Conservation (phyloP, 768 basidiomycete species). For the Lactarius evosmus region DNA sequence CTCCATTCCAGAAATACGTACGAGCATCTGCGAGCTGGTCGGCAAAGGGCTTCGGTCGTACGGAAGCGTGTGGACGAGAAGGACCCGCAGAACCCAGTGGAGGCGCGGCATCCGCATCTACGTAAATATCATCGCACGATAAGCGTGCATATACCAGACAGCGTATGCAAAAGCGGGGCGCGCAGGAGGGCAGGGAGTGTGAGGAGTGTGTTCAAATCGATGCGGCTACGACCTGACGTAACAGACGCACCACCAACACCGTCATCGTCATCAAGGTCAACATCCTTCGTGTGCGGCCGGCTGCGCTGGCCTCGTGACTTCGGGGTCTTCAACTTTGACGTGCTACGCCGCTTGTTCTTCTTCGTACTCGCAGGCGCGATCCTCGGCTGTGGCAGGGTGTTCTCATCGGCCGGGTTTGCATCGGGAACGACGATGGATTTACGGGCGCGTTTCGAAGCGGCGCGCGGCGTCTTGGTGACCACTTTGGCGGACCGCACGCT, state of each 20-base stretch:
- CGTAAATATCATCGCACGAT: background rate
- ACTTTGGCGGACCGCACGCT: background rate
- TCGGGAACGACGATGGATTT: background rate
- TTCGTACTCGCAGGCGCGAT: background rate
- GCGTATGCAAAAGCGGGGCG: background rate
- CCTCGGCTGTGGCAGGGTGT: background rate
- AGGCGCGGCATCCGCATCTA: background rate
- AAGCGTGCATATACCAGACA: background rate
- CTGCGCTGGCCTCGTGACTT: background rate
- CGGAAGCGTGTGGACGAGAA: background rate
- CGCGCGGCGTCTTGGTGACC: conserved; percentile 5
- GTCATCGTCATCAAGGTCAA: background rate
- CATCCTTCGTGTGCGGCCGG: background rate
- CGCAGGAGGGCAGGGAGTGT: background rate
- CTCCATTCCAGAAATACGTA: background rate
- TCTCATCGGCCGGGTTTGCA: background rate
- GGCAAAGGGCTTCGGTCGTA: background rate
- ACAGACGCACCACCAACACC: conserved; percentile 1
- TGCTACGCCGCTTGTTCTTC: background rate
- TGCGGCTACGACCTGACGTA: background rate
- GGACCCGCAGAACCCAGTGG: background rate
- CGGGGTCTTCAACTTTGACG: background rate
- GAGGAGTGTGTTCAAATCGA: background rate
- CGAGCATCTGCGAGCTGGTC: conserved; percentile 16
- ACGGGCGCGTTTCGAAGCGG: background rate